Conservation (phyloP, 2,329 filamentous ascomycete genomes). For the Aspergillus pseudoterreus region DNA sequence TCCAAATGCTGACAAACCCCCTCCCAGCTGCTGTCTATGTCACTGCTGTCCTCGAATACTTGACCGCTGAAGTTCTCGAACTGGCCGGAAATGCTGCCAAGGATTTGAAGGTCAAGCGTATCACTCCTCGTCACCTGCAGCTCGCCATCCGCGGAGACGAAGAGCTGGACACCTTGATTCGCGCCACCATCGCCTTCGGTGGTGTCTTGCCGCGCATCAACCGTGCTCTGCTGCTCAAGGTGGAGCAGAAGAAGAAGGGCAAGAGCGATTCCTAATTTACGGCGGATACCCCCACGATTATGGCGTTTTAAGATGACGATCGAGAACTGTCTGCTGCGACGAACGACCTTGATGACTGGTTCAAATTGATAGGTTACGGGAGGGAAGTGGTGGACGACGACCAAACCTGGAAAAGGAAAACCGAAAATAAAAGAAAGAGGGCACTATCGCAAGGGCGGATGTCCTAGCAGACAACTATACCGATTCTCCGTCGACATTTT, state of each 20-base stretch:
- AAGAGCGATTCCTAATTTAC: slow-evolving; percentile 43
- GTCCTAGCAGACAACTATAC: neutral
- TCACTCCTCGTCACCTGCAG: slow-evolving; percentile 95
- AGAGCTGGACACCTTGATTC: slow-evolving; percentile 94
- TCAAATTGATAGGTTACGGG: neutral
- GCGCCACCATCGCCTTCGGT: slow-evolving; percentile 95
- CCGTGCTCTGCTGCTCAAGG: slow-evolving; percentile 89
- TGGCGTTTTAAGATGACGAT: slow-evolving; percentile 24
- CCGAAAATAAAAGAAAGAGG: slow-evolving; percentile 1
- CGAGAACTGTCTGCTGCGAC: slow-evolving; percentile 8
- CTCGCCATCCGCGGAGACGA: slow-evolving; percentile 98
- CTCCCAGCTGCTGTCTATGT: slow-evolving; percentile 83
- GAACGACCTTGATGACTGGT: slow-evolving; percentile 1
- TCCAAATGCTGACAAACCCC: slow-evolving; percentile 11
- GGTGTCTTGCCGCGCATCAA: slow-evolving; percentile 99
- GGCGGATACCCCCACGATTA: slow-evolving; percentile 20
- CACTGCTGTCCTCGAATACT: slow-evolving; percentile 94
- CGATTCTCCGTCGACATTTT: slow-evolving; percentile 4
- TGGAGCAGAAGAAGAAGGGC: slow-evolving; percentile 94
- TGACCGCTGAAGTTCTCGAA: slow-evolving; percentile 96
- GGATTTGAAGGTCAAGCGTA: slow-evolving; percentile 99
- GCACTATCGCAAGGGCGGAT: slow-evolving; percentile 1
- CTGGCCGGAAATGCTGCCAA: slow-evolving; percentile 97
- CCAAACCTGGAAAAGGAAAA: slow-evolving; percentile 1
- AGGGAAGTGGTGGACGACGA: neutral